Evolutionary conservation across 345 rosid genomes (phyloP), one percentile per base, ranked within the genome.

Genomic region (Triadica sebifera): DNA sequence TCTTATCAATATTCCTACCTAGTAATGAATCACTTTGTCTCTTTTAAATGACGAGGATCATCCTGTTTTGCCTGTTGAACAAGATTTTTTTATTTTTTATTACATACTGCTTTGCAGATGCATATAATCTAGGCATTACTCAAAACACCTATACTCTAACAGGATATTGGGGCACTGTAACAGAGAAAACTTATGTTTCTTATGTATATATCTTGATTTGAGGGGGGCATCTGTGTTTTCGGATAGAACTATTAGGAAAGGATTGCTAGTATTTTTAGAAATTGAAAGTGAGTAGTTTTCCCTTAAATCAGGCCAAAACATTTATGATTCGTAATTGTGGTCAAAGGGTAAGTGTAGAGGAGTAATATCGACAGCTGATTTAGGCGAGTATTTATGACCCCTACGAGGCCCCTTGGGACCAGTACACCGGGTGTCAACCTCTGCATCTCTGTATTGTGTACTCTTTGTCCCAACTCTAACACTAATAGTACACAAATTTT

Each of bases 381-480:
- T 80, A 78, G 70, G 79, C 70, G 24, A 77, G 80, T 83, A 85
- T 90, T 88, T 90, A 88, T 90, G 85, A 65, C 84, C 52, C 86
- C 80, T 81, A 79, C 79, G 76, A 80, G 84, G 75, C 77, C 85
- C 71, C 52, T 83, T 73, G 71, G 79, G 80, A 73, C 70, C 78
- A 70, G 78, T 58, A 62, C 85, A 59, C 75, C 70, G 70, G 83
- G n/a, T n/a, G 74, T 76, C 86, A 74, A 70, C 83, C 77, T 81
- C 89, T 84, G 85, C 86, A 53, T 75, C 76, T 83, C 87, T 83
- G 85, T 79, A 53, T 75, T 75, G 39, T 82, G 90, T 86, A 79
- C 86, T 81, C n/a, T 69, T 79, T 79, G 81, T 84, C 81, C 76
- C 77, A 78, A 65, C n/a, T n/a, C n/a, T n/a, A n/a, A n/a, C n/a